These are phyloP conservation scores for Trametes sanguinea DNA, from an alignment of 768 basidiomycete species.

Conservation along the genomic window DNA sequence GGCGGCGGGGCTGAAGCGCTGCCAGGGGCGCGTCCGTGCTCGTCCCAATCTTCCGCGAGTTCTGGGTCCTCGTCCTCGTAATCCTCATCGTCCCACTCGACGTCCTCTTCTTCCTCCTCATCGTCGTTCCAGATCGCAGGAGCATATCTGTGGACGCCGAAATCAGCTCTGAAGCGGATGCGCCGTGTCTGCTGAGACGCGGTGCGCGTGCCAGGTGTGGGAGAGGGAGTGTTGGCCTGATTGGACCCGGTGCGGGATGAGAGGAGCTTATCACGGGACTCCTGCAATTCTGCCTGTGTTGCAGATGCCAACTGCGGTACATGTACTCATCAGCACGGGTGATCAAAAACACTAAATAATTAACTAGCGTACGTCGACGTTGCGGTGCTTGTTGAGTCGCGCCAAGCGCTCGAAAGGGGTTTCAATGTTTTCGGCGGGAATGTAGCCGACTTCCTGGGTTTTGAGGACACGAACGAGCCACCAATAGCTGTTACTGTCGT, in stretches of 20 bases:
- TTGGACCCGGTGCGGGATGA: slow-evolving; percentile 49
- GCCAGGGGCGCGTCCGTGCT: slow-evolving; percentile 36
- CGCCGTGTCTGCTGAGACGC: slow-evolving; percentile 34
- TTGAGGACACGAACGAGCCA: slow-evolving; percentile 99
- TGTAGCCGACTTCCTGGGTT: slow-evolving; percentile 98
- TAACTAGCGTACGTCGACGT: slow-evolving; percentile 78
- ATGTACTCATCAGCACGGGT: neutral
- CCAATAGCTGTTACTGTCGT: slow-evolving; percentile 99
- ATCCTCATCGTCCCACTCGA: slow-evolving; percentile 67
- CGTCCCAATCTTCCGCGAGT: slow-evolving; percentile 58
- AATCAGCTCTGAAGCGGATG: slow-evolving; percentile 73
- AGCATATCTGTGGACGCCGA: slow-evolving; percentile 72
- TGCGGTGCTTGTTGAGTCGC: slow-evolving; percentile 93
- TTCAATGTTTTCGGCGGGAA: slow-evolving; percentile 99
- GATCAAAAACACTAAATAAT: neutral
- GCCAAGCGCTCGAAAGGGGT: slow-evolving; percentile 97
- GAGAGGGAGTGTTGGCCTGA: slow-evolving; percentile 47
- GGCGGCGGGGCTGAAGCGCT: slow-evolving; percentile 30
- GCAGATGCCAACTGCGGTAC: slow-evolving; percentile 66
- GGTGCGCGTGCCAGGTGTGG: slow-evolving; percentile 43
- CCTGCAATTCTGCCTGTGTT: slow-evolving; percentile 64
- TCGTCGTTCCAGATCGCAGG: slow-evolving; percentile 85
- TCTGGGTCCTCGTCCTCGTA: slow-evolving; percentile 72
- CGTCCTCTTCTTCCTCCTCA: slow-evolving; percentile 57
- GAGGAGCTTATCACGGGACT: slow-evolving; percentile 54